Evolutionary conservation across 257 asterid species (phyloP), one percentile per base, ranked within the genome.

Genomic region (Nicotiana paniculata): DNA sequence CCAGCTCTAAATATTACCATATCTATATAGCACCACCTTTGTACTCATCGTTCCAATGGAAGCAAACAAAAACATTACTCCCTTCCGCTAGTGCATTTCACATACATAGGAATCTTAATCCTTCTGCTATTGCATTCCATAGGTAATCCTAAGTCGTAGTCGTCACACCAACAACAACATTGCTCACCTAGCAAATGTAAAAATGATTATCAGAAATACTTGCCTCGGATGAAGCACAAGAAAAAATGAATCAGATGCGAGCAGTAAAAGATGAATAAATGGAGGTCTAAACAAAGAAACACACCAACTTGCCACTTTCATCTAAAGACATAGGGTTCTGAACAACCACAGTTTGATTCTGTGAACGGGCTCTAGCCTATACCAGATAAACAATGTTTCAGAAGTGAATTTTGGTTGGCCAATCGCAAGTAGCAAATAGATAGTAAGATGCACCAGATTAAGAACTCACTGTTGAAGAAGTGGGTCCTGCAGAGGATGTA

Each of bases 291-390:
- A 53, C 33, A 35, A 37, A 9, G 37, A 10, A 26, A 82, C 97
- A 79, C 84, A 95, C 98, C 93, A 95, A 81, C 86, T 95, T 95
- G 87, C 98, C 98, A 83, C 94, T 91, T 90, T 90, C 97, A 90
- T 95, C 93, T 64, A 95, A 86, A 24, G 97, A 89, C 95, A 90
- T 90, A 77, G 98, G 99, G 82, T 95, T 93, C 90, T 93, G 97
- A 68, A 95, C 94, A 3, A 93, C 97, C n/a, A 95, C 98, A 43
- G 98, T 95, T 85, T 93, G 98, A 90, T 80, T 93, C 86, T 90
- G 97, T 48, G 93, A 28, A 62, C 72, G 88, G 15, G 87, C 3
- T 30, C 86, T 81, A 55, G 89, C 90, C 97, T 93, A 91, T 68
- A 83, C 76, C 63, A 85, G 77, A 88, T 66, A 79, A 24, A 82